phyloP scores from a whole-genome alignment of 2,329 filamentous ascomycete genomes.

The Colletotrichum lupini region DNA sequence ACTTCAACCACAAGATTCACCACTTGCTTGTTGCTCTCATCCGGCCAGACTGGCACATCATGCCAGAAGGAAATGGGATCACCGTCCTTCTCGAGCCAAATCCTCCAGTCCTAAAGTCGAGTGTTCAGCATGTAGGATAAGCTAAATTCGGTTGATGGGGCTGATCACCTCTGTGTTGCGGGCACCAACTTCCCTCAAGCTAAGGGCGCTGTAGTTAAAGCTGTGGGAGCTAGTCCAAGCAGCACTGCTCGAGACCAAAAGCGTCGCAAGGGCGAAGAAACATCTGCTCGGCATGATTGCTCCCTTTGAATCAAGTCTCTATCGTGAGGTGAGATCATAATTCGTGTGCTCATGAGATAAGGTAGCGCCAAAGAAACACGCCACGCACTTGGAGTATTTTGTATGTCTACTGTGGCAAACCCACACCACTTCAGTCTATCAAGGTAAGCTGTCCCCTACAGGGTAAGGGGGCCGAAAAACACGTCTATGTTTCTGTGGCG shows the following conservation, averaged over 20 bases:
- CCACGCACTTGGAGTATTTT: background rate
- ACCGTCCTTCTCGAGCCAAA: conserved; percentile 53
- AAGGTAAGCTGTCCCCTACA: background rate
- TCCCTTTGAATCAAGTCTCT: background rate
- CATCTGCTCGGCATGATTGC: background rate
- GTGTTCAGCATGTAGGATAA: background rate
- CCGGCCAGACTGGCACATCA: conserved; percentile 52
- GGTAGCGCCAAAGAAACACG: background rate
- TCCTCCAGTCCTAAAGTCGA: conserved; percentile 48
- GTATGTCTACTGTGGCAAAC: background rate
- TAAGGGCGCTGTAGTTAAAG: conserved; percentile 45
- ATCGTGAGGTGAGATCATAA: background rate
- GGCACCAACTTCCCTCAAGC: conserved; percentile 47
- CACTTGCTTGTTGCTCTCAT: conserved; percentile 45
- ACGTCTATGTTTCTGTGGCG: background rate
- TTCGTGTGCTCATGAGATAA: too few species aligned
- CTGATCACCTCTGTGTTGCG: conserved; percentile 49
- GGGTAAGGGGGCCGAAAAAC: background rate
- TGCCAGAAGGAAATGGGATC: conserved; percentile 55
- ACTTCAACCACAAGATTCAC: conserved; percentile 55
- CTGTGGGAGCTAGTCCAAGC: background rate
- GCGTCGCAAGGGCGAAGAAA: background rate
- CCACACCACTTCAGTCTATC: background rate
- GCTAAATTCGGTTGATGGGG: background rate
- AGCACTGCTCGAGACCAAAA: background rate